Conservation (phyloP, 2,329 filamentous ascomycete genomes). For the Aspergillus ruber region DNA sequence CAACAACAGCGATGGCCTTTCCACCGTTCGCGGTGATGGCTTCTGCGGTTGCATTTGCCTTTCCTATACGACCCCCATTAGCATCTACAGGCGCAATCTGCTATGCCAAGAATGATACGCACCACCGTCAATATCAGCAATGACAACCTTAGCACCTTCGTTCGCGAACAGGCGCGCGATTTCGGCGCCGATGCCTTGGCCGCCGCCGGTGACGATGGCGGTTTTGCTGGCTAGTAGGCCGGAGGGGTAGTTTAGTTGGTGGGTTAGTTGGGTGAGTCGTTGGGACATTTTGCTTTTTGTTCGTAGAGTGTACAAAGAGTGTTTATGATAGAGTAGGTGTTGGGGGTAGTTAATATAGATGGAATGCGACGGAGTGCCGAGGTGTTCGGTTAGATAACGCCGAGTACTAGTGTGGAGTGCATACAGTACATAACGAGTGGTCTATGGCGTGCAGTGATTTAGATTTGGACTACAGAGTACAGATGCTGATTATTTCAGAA, state of each 20-base stretch:
- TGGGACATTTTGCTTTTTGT: constrained; percentile 31
- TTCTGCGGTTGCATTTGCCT: constrained; percentile 61
- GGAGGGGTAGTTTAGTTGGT: constrained; percentile 74
- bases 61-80: constrained; percentile 39
- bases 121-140: constrained; percentile 73
- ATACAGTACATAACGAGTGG: too few relatives aligned
- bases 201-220: constrained; percentile 80
- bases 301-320: background rate
- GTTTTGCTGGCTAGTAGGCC: constrained; percentile 73
- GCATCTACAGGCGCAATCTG: background rate
- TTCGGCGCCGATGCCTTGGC: constrained; percentile 84
- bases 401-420: constrained; percentile 13
- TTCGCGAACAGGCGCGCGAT: constrained; percentile 75
- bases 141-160: constrained; percentile 76
- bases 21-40: constrained; percentile 58
- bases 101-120: background rate
- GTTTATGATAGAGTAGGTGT: constrained; percentile 1
- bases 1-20: constrained; percentile 64
- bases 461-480: too few relatives aligned
- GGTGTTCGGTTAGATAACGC: background rate
- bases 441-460: too few relatives aligned
- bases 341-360: constrained; percentile 1
- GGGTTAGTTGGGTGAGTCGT: constrained; percentile 64
- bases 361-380: background rate
- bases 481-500: too few relatives aligned